Evolutionary conservation across 441 rosid species (phyloP).

Genomic region (California macrophylla): DNA sequence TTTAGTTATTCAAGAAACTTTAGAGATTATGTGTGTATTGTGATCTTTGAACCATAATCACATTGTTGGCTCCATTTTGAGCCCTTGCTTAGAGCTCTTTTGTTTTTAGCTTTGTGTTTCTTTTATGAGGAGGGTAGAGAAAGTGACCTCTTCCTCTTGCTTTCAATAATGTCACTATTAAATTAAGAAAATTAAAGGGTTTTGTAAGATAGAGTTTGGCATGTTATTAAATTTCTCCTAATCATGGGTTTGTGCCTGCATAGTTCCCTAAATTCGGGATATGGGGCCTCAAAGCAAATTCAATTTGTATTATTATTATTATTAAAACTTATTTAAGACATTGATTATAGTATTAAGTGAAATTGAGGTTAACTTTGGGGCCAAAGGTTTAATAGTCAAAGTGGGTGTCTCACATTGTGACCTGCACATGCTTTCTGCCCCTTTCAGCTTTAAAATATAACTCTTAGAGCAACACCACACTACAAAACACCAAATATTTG

Average conservation of each 20-base stretch:
- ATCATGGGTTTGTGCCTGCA: conserved; percentile 18
- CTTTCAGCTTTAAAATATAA: too few relatives aligned
- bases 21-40: too few relatives aligned
- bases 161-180: conserved; percentile 7
- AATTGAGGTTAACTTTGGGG: too few relatives aligned
- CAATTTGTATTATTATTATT: not conserved
- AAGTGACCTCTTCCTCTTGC: conserved; percentile 17
- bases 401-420: too few relatives aligned
- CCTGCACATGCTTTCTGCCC: too few relatives aligned
- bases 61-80: too few relatives aligned
- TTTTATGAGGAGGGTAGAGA: conserved; percentile 5
- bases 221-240: conserved; percentile 24
- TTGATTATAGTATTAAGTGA: too few relatives aligned
- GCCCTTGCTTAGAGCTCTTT: conserved; percentile 2
- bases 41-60: not conserved
- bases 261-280: conserved; percentile 55
- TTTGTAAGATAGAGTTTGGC: conserved; percentile 14
- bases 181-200: not conserved
- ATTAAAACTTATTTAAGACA: too few relatives aligned
- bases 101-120: conserved; percentile 11
- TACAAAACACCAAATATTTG: too few relatives aligned
- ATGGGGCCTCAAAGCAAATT: conserved; percentile 22
- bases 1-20: not conserved
- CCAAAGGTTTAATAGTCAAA: too few relatives aligned
- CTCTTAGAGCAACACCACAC: too few relatives aligned